A percentile compares a stretch with the other conserved stretches of the same genome.
These are phyloP conservation scores for Apostasia shenzhenica DNA, from an alignment of 106 monocot species.

Conservation along the genomic window DNA sequence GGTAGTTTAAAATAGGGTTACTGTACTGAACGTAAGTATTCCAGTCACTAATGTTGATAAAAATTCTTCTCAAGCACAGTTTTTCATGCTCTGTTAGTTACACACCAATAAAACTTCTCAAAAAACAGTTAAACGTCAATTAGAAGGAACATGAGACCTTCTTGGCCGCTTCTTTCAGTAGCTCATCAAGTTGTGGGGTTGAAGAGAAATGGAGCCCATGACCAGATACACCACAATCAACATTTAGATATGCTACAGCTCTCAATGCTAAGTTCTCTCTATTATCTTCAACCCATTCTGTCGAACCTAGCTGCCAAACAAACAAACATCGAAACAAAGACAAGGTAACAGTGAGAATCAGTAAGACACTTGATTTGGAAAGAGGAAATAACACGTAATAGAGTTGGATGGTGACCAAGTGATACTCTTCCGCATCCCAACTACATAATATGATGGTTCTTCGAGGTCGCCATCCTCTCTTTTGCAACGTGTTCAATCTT, in stretches of 20 bases:
- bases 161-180: slow-evolving; percentile 49
- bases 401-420: slow-evolving; percentile 40
- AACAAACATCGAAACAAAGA: background rate
- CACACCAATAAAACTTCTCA: background rate
- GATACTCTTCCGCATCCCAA: slow-evolving; percentile 89
- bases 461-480: slow-evolving; percentile 69
- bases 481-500: slow-evolving; percentile 54
- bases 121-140: too few species aligned
- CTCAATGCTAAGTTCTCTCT: slow-evolving; percentile 46
- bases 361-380: background rate
- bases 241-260: slow-evolving; percentile 64
- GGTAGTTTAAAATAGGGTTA: background rate
- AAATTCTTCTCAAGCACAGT: background rate
- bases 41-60: background rate
- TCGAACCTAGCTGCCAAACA: slow-evolving; percentile 54
- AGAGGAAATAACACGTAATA: background rate
- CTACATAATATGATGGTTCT: slow-evolving; percentile 66
- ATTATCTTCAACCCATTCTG: slow-evolving; percentile 82
- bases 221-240: slow-evolving; percentile 47
- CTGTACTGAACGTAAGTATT: background rate
- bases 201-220: slow-evolving; percentile 47
- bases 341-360: background rate
- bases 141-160: slow-evolving; percentile 16
- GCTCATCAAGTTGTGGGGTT: slow-evolving; percentile 65
- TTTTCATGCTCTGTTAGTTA: background rate